Conservation (phyloP, 2,329 filamentous ascomycete genomes). For the Colletotrichum lini region DNA sequence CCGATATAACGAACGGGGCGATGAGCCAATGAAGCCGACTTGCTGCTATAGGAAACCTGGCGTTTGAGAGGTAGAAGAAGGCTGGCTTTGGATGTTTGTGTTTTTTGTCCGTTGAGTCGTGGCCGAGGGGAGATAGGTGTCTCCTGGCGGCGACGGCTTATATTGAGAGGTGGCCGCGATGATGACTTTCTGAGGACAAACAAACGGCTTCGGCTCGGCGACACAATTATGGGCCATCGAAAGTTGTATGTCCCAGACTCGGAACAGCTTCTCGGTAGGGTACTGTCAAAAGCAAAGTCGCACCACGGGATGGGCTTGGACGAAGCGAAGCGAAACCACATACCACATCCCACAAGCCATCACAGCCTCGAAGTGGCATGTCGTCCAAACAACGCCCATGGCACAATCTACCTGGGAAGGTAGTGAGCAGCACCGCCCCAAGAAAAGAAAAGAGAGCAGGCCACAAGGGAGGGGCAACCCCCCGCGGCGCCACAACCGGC, state of each 20-base stretch:
- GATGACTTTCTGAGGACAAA: too few relatives aligned
- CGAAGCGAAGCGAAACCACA: background rate
- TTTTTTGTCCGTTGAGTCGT: background rate
- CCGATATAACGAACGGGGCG: background rate
- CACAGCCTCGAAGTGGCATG: constrained; percentile 26
- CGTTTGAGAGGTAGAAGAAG: background rate
- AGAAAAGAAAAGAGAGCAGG: too few relatives aligned
- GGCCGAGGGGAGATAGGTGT: background rate
- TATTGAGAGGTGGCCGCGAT: too few relatives aligned
- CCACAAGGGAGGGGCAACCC: too few relatives aligned
- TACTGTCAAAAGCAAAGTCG: background rate
- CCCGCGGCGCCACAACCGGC: constrained; percentile 12
- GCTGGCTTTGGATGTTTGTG: background rate
- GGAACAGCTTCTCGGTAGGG: too few relatives aligned
- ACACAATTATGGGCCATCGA: background rate
- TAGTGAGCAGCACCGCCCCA: too few relatives aligned
- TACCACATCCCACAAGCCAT: background rate
- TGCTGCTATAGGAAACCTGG: background rate
- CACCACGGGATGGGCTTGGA: background rate
- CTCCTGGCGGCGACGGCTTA: background rate
- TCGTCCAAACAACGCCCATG: constrained; percentile 12
- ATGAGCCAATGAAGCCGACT: background rate
- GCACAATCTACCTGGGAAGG: too few relatives aligned
- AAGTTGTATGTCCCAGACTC: background rate
- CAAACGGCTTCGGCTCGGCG: background rate